Evolutionary conservation across 2,329 filamentous ascomycete species (phyloP), one percentile per base, ranked within the genome.

Genomic region (Helotiales sp.): DNA sequence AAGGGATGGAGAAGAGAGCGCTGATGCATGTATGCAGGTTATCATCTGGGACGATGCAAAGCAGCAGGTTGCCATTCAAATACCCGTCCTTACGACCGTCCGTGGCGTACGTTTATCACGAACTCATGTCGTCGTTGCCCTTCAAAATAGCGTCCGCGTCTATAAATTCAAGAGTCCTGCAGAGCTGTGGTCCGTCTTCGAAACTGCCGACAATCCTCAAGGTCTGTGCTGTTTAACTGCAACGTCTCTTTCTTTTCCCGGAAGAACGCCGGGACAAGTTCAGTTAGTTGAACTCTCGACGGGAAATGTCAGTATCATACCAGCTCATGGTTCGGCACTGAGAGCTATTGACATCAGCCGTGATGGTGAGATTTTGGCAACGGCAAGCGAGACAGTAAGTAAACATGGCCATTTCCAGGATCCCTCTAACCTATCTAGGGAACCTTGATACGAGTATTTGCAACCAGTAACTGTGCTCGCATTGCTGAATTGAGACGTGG

Each of bases 31-130:
- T 68, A 65, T 72, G 26, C 65, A 90, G 87, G 86, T 94, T 58
- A 89, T 96, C 71, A 92, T 98, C 74, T 98, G 94, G 94, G 94
- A 99, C 78, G 93, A 97, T 75, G 85, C 88, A 68, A 92, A 91
- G 72, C 88, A 91, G 69, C 91, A 90, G 71, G 88, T 90, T 7
- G 85, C 92, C 15, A 91, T 94, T 70, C 91, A 85, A 3, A 83
- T 98, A 73, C 91, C 95, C 65, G 90, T 94, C 69, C 87, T 92
- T 66, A 93, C 92, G 22, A 88, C 91, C 1, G 88, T 98, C 26
- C 87, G 93, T 17, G 91, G 93, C 45, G 88, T 97, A 30, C 89
- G 92, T 72, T 82, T 98, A 26, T 90, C 90, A 24, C 88, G 89
- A 70, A 88, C 89, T 61, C 90, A 90, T 75, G 90, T 97, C 71